Evolutionary conservation across 495 filamentous ascomycete species (phyloP).

Genomic region (Barbatosphaeria neglecta): DNA sequence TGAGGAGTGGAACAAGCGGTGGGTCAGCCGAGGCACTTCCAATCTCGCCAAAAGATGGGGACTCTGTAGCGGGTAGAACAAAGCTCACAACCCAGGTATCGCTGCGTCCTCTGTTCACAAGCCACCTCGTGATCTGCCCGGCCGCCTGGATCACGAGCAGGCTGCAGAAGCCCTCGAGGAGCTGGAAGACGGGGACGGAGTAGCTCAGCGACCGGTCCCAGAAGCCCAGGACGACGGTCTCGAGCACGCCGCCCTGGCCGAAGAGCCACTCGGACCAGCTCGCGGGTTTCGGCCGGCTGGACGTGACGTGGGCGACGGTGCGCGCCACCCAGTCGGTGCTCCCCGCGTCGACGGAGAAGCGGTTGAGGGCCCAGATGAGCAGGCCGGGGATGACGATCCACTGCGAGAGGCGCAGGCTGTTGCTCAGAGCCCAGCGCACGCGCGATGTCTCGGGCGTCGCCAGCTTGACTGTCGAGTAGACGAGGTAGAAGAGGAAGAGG

Average conservation of each 20-base stretch:
- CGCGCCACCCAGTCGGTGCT: conserved; percentile 68
- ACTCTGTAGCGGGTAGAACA: background rate
- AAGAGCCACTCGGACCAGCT: conserved; percentile 74
- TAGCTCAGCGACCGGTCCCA: conserved; percentile 88
- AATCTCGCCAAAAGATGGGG: conserved; percentile 2
- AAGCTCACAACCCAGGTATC: conserved; percentile 90
- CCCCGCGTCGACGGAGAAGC: conserved; percentile 79
- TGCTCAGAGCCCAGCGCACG: conserved; percentile 56
- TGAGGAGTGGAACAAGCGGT: too few relatives aligned
- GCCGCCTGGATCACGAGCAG: conserved; percentile 89
- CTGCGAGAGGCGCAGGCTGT: conserved; percentile 59
- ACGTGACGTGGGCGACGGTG: conserved; percentile 49
- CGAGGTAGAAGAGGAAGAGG: conserved; percentile 77
- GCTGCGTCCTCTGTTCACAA: conserved; percentile 81
- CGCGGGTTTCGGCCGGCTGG: conserved; percentile 46
- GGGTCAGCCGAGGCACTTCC: conserved; percentile 16
- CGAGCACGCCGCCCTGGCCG: conserved; percentile 64
- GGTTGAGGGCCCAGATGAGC: conserved; percentile 87
- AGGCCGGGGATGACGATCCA: conserved; percentile 73
- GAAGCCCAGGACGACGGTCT: conserved; percentile 65
- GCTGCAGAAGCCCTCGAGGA: conserved; percentile 92
- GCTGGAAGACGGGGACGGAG: conserved; percentile 90
- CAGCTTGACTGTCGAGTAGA: conserved; percentile 70
- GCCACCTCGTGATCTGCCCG: conserved; percentile 89
- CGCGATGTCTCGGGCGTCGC: conserved; percentile 69